phyloP scores from a whole-genome alignment of 1,284 basidiomycete genomes.

The Ustilago tritici region DNA sequence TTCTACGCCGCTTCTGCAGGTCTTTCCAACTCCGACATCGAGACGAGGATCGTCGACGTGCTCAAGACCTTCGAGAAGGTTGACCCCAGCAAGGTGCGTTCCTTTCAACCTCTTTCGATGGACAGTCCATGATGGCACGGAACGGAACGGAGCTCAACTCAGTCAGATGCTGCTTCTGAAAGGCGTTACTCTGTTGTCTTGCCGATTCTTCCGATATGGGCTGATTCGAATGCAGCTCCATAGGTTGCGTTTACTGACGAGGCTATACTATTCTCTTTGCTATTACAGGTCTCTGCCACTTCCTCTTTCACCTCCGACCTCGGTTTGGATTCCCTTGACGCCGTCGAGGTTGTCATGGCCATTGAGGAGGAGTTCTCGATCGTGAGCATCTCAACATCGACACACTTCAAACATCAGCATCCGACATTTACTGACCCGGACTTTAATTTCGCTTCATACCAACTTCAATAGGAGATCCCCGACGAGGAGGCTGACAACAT shows the following conservation, averaged over 20 bases:
- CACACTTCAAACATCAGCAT: not conserved
- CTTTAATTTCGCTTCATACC: not conserved
- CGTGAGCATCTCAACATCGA: conserved; percentile 24
- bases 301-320: conserved; percentile 89
- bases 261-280: not conserved
- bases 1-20: conserved; percentile 82
- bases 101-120: not conserved
- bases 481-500: conserved; percentile 99
- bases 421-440: not conserved
- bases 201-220: no score
- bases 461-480: conserved; percentile 83
- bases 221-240: no score
- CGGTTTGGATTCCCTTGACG: conserved; percentile 94
- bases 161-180: not conserved
- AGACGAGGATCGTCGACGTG: conserved; percentile 85
- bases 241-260: conserved; percentile 13
- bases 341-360: conserved; percentile 99
- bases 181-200: no score
- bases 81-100: conserved; percentile 77
- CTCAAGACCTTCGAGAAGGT: conserved; percentile 97
- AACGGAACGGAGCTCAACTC: not conserved
- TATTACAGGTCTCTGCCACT: conserved; percentile 77
- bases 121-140: not conserved
- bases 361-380: conserved; percentile 88
- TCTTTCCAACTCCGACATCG: conserved; percentile 81